Percentiles rank a stretch among this genome's conserved stretches.
Conservation (phyloP, 192 early-diverging fungal genomes). For the Coemansia umbellata region DNA sequence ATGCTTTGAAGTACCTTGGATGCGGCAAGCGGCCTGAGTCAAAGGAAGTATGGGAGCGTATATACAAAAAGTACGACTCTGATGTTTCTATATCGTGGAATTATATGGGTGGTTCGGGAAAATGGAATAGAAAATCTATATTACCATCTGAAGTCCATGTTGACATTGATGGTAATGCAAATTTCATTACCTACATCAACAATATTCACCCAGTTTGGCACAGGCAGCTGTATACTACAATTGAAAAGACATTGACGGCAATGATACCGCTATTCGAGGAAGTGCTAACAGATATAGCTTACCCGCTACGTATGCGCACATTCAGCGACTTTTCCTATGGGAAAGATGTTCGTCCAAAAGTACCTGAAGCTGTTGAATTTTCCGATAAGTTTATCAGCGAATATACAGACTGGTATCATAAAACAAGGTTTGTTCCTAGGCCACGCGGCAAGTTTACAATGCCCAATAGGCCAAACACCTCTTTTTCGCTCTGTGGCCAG, state of each 20-base stretch:
- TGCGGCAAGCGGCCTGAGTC: not conserved
- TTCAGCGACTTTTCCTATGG: not conserved
- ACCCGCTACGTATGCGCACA: not conserved
- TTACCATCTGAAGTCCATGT: not conserved
- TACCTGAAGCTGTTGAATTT: not conserved
- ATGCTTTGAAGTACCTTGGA: not conserved
- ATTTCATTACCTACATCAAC: not conserved
- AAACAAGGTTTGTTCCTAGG: not conserved
- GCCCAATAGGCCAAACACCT: not conserved
- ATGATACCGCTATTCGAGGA: not conserved
- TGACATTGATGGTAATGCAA: not conserved
- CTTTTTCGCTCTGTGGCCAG: not conserved
- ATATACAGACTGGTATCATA: not conserved
- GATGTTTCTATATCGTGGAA: not conserved
- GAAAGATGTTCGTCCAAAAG: not conserved
- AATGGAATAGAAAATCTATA: not conserved
- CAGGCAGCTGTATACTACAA: not conserved
- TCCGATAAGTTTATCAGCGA: not conserved
- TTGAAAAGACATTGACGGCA: not conserved
- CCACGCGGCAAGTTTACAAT: not conserved
- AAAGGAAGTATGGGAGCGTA: not conserved
- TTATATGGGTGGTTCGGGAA: not conserved
- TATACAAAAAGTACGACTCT: not conserved
- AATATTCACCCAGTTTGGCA: not conserved
- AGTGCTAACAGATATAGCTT: not conserved